Conservation (phyloP, 176 grass and related monocot species). For the bread wheat (Triticum aestivum) region IWGSC_CS_RefSeq_v2.1 NC_057799.1:474695232-474695731, state of each 20-base stretch:
- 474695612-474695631: constrained; percentile 60
- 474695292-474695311: too few relatives aligned
- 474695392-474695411: too few relatives aligned
- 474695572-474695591: constrained; percentile 47
- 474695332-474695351: too few relatives aligned
- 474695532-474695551: neutral
- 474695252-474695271: too few relatives aligned
- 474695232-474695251: too few relatives aligned
- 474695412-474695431: too few relatives aligned
- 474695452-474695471: neutral
- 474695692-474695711: constrained; percentile 69
- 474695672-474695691: constrained; percentile 50
- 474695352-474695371: too few relatives aligned
- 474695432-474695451: too few relatives aligned
- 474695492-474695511: neutral
- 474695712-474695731: constrained; percentile 48
- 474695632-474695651: constrained; percentile 57
- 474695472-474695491: neutral
- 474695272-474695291: too few relatives aligned
- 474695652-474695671: constrained; percentile 51
- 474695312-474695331: too few relatives aligned
- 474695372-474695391: too few relatives aligned
- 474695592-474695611: constrained; percentile 58
- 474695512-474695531: neutral
- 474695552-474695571: constrained; percentile 43